Evolutionary conservation across 139 green algal species (phyloP), one percentile per base, ranked within the genome.

Genomic region (Axilococcus clingmanii): DNA sequence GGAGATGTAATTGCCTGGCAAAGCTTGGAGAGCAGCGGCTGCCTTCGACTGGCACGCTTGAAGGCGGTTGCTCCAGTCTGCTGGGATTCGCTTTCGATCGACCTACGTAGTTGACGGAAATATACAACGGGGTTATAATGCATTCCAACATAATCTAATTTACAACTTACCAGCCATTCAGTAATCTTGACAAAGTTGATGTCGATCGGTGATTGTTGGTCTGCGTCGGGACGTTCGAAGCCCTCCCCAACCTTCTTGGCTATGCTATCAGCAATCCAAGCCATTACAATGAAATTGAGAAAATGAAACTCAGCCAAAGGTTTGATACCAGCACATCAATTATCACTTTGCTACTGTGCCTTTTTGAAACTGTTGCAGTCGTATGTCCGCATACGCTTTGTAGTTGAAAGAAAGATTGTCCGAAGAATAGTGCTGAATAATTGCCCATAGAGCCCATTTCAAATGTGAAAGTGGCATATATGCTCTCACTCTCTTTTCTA

Each of bases 61-160:
- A 19, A 89, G 30, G 3, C 73, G 66, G 46, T 81, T 81, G 38
- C 65, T 67, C 82, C 80, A 93, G 52, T 89, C 83, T 4, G 54
- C 36, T 2, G 77, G 52, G 23, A 93, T 59, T 55, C 85, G 80
- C 55, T 81, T 72, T 3, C 80, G 56, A 24, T 69, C 63, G 2
- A 83, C 64, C 80, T 88, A 61, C 40, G 17, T 17, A 24, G 20
- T 48, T 22, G 15, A 19, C n/a, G 15, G 20, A 32, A 48, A 27
- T 28, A 48, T 7, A 27, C 40, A 29, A 15, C 19, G 29, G 27
- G 11, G 16, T 48, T n/a, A 48, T 1, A 48, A 15, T 30, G 7
- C 6, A 48, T 31, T 28, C 19, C 14, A n/a, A 9, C 33, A 9
- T n/a, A 38, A 38, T 38, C 11, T n/a, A 9, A 38, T n/a, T 12